Evolutionary conservation across 768 basidiomycete genomes (phyloP), one percentile per base, ranked within the genome.

Genomic region (Rhodotorula toruloides): DNA sequence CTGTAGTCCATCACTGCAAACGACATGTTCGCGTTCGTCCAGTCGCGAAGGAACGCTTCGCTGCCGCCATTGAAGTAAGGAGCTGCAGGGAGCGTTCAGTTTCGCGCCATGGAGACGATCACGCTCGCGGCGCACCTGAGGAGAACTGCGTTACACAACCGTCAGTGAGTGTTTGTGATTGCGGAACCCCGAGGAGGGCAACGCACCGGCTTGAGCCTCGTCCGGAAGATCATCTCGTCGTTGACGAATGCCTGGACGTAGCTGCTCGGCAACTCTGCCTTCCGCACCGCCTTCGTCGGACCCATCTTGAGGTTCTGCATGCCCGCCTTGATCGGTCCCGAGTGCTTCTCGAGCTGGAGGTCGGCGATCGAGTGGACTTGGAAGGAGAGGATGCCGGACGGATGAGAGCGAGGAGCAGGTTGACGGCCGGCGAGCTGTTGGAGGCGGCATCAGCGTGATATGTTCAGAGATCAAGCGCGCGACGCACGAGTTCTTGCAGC

Each of bases 1-100:
- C 69, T 60, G 21, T 62, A 71, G 36, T 71, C 69, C 57, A 66
- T 50, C 19, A 67, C 65, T 21, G 65, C 69, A 22, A 71, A 42
- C 29, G 42, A 29, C 12, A 71, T 31, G 21, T 22, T n/a, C 3
- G 42, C 58, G 0, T 43, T 9, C 27, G 50, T 58, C 69, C 69
- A 71, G 42, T 71, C 65, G 6, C 53, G 53, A 29, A 65, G 47
- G 48, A 71, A 60, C 3, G 48, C 29, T 40, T 71, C 69, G 49
- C 44, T 52, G 3, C 52, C 60, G 39, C 55, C 49, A 54, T 63
- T 67, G 50, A 67, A 62, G 53, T 62, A 63, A 4, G 69, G 69
- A 2, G 65, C 54, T n/a, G 63, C 36, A 31, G 43, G 36, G 19
- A 58, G 32, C n/a, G 27, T 39, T 37, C 56, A 17, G 50, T 12